Evolutionary conservation across 768 basidiomycete genomes (phyloP), one percentile per base, ranked within the genome.

Genomic region (Agaricus sinodeliciosus): DNA sequence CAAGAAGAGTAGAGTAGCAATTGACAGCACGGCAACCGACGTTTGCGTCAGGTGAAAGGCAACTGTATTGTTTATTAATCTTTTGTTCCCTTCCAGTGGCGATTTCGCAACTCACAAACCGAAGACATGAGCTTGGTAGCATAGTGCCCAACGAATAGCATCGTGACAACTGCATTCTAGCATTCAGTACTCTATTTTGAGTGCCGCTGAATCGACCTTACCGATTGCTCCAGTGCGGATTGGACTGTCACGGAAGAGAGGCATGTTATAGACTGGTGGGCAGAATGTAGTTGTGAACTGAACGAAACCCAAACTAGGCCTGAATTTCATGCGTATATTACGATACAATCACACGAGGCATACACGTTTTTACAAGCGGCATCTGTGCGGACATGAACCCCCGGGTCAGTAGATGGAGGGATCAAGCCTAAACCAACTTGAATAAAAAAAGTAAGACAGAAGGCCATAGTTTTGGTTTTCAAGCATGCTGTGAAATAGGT

Each of bases 21-120:
- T 78, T 27, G 84, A 82, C 19, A 88, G 67, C 40, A 83, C 74
- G 12, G 87, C 84, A 22, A 90, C 81, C 0, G 80, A 78, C n/a
- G 83, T 84, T 65, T 90, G 89, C 48, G 82, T 81, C 62, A 85
- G 63, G 58, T 84, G 81, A 58, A 85, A 69, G 36, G 80, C 77
- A 69, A 80, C 83, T 85, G 55, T 9, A 39, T 6, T 15, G 37
- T 39, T 16, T 15, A 39, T 41, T 41, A 16, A 28, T 44, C n/a
- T 39, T 6, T n/a, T 3, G 22, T 22, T 3, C 15, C 15, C 2
- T 13, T 13, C 12, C 8, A 39, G 13, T 39, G 37, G 12, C 7
- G 16, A 25, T 26, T 37, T 34, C 36, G 25, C 39, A 56, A 52
- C 76, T 48, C 65, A 79, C 79, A 67, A 51, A 72, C 64, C 43